phyloP scores from a whole-genome alignment of 768 basidiomycete species.

The Tulasnella sp. region DNA sequence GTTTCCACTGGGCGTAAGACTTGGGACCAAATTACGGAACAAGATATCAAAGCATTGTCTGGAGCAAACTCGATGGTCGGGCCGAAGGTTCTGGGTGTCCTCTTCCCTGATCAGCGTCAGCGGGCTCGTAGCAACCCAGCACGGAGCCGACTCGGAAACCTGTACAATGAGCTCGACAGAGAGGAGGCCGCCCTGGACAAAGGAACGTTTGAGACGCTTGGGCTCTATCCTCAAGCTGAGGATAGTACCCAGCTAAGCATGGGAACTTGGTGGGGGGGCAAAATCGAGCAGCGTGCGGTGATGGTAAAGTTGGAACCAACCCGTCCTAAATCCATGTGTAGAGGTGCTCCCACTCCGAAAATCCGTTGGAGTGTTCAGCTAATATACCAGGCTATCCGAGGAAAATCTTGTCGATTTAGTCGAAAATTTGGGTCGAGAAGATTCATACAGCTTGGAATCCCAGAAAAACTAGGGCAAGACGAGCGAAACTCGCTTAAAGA shows the following conservation, averaged over 20 bases:
- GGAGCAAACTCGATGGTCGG: slow-evolving; percentile 38
- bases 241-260: slow-evolving; percentile 22
- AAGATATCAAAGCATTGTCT: slow-evolving; percentile 34
- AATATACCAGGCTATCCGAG: slow-evolving; percentile 45
- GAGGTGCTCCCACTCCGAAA: not conserved
- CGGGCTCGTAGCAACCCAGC: not conserved
- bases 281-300: slow-evolving; percentile 37
- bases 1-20: slow-evolving; percentile 34
- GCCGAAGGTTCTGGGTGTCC: slow-evolving; percentile 32
- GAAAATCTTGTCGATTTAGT: slow-evolving; percentile 53
- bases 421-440: slow-evolving; percentile 60
- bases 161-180: slow-evolving; percentile 56
- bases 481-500: slow-evolving; percentile 34
- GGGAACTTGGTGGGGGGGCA: slow-evolving; percentile 55
- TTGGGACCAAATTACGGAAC: slow-evolving; percentile 37
- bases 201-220: slow-evolving; percentile 43
- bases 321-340: not conserved
- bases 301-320: not conserved
- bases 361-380: slow-evolving; percentile 38
- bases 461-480: not conserved
- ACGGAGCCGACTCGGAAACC: not conserved
- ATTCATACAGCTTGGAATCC: slow-evolving; percentile 42
- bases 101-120: slow-evolving; percentile 14
- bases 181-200: slow-evolving; percentile 45
- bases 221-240: slow-evolving; percentile 34